These are phyloP conservation scores for Fusarium agapanthi DNA, from an alignment of 2,329 filamentous ascomycete genomes.

Conservation along the genomic window DNA sequence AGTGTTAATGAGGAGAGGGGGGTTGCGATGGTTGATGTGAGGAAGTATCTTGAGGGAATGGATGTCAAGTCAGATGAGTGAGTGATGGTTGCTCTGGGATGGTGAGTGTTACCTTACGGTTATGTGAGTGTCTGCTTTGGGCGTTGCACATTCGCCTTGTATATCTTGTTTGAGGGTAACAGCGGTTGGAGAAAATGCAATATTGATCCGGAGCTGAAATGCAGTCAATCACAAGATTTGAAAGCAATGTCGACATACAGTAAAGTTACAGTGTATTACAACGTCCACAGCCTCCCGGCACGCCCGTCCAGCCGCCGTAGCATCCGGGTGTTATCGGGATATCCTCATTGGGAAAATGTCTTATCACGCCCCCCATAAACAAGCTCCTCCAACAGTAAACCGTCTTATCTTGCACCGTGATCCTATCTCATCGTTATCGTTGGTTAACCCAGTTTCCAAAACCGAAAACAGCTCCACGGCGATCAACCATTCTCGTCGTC, in stretches of 20 bases:
- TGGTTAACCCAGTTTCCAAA: neutral
- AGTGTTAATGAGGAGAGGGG: conserved; percentile 63
- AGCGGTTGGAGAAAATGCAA: neutral
- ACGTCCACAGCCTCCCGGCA: neutral
- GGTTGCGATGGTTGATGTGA: conserved; percentile 55
- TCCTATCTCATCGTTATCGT: neutral
- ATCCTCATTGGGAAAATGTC: neutral
- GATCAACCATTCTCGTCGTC: conserved; percentile 11
- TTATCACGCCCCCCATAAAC: conserved; percentile 1
- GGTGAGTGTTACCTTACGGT: neutral
- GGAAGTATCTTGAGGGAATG: conserved; percentile 48
- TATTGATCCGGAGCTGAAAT: neutral
- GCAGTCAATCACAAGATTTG: neutral
- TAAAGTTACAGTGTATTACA: neutral
- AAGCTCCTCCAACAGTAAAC: neutral
- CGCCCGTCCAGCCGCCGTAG: conserved; percentile 4
- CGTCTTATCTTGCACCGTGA: conserved; percentile 7
- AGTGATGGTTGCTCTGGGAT: neutral
- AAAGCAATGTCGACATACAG: neutral
- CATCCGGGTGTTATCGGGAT: conserved; percentile 24
- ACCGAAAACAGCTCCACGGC: conserved; percentile 2
- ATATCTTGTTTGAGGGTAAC: neutral
- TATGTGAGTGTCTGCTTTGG: neutral
- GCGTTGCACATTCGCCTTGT: neutral
- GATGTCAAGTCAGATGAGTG: conserved; percentile 13